Evolutionary conservation across 1,284 basidiomycete genomes (phyloP).

Genomic region (Leccinum solheimii): DNA sequence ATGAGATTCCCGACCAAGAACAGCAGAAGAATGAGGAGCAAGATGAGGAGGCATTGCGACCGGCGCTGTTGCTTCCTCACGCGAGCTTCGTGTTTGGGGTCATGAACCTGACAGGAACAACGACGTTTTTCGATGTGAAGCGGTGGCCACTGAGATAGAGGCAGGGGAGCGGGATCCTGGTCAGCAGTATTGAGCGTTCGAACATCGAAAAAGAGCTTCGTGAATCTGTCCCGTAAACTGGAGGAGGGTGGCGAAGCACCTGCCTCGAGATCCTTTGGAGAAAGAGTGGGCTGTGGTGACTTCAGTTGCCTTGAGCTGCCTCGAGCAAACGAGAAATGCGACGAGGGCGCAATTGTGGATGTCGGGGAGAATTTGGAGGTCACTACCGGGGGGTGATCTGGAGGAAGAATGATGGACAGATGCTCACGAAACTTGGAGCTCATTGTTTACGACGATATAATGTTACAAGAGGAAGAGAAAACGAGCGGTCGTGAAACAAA

Average conservation of each 20-base stretch:
- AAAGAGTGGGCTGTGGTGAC: background rate
- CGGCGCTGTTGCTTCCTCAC: conserved; percentile 36
- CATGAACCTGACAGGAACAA: conserved; percentile 31
- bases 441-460: conserved; percentile 10
- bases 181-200: conserved; percentile 31
- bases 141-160: conserved; percentile 38
- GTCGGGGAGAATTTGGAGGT: conserved; percentile 40
- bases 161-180: conserved; percentile 30
- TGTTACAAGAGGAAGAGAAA: conserved; percentile 5
- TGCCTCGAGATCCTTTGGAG: conserved; percentile 34
- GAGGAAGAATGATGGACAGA: conserved; percentile 30
- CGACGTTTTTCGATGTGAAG: conserved; percentile 42
- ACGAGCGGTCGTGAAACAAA: conserved; percentile 11
- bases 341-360: conserved; percentile 30
- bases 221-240: conserved; percentile 36
- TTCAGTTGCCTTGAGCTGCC: conserved; percentile 19
- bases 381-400: conserved; percentile 15
- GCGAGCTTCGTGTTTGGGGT: conserved; percentile 26
- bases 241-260: conserved; percentile 17
- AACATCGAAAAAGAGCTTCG: conserved; percentile 40
- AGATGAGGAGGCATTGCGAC: conserved; percentile 34
- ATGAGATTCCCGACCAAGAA: conserved; percentile 44
- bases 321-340: conserved; percentile 21
- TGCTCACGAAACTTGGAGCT: conserved; percentile 38
- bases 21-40: conserved; percentile 43